phyloP scores from a whole-genome alignment of 257 asterid species.

The Solanum chmielewskii region DNA sequence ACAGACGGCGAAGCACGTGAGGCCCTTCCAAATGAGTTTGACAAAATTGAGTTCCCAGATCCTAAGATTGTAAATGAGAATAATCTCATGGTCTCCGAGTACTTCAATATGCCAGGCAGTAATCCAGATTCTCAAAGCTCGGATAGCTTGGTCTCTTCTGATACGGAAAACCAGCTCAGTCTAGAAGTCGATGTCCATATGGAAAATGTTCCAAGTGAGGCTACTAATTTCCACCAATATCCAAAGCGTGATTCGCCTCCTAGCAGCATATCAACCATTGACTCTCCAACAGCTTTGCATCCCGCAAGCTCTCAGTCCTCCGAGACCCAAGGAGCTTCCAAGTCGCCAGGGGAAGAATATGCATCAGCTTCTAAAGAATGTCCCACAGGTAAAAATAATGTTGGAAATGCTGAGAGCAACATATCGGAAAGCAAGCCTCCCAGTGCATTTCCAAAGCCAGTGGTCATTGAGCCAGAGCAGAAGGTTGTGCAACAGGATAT shows the following conservation, averaged over 20 bases:
- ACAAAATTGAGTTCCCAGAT: constrained; percentile 87
- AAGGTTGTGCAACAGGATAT: constrained; percentile 91
- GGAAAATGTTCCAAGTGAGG: constrained; percentile 26
- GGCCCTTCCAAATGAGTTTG: constrained; percentile 35
- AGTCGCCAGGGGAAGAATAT: constrained; percentile 29
- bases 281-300: constrained; percentile 30
- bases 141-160: constrained; percentile 45
- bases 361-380: constrained; percentile 31
- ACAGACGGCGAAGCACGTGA: constrained; percentile 25
- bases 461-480: constrained; percentile 51
- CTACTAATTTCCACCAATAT: constrained; percentile 2
- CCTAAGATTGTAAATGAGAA: constrained; percentile 73
- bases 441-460: constrained; percentile 31
- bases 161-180: constrained; percentile 41
- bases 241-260: constrained; percentile 49
- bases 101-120: constrained; percentile 51
- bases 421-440: constrained; percentile 17
- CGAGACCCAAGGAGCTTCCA: constrained; percentile 32
- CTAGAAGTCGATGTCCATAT: constrained; percentile 28
- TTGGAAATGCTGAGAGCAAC: constrained; percentile 27
- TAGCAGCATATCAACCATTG: constrained; percentile 49
- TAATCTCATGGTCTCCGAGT: constrained; percentile 77
- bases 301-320: constrained; percentile 42
- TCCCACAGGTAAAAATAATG: constrained; percentile 23
- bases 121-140: constrained; percentile 46